A percentile compares a stretch with the other conserved stretches of the same genome.
Evolutionary conservation across 441 rosid species (phyloP).

Genomic region (Oxalis stricta): DNA sequence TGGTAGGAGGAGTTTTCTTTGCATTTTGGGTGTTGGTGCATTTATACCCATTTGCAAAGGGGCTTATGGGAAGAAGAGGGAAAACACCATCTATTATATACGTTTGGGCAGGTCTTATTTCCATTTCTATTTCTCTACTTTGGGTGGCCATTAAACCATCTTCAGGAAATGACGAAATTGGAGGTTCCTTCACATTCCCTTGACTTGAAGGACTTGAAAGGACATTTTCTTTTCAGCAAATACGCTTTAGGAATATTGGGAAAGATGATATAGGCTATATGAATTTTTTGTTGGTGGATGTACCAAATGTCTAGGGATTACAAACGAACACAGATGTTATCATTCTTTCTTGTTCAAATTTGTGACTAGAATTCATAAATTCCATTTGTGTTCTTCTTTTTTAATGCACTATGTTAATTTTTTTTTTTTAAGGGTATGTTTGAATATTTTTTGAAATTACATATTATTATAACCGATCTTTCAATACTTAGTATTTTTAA

Average conservation of each 20-base stretch:
- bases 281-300: too few species aligned
- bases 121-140: conserved; percentile 46
- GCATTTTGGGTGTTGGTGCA: conserved; percentile 62
- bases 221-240: background rate
- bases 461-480: too few species aligned
- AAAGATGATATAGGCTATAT: too few species aligned
- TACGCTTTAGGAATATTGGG: background rate
- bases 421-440: too few species aligned
- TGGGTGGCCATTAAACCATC: conserved; percentile 51
- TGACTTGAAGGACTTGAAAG: conserved; percentile 5
- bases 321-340: too few species aligned
- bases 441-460: too few species aligned
- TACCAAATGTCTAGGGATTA: too few species aligned
- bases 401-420: too few species aligned
- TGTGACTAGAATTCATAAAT: too few species aligned
- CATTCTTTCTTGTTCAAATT: too few species aligned
- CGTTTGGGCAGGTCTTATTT: conserved; percentile 59
- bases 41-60: conserved; percentile 62
- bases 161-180: conserved; percentile 34
- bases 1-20: conserved; percentile 54
- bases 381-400: too few species aligned
- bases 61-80: conserved; percentile 62
- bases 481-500: too few species aligned
- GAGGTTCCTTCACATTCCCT: conserved; percentile 42
- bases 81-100: conserved; percentile 42